These are phyloP conservation scores for Thalassiosira profunda DNA, from an alignment of 108 stramenopile species.

Conservation along the genomic window DNA sequence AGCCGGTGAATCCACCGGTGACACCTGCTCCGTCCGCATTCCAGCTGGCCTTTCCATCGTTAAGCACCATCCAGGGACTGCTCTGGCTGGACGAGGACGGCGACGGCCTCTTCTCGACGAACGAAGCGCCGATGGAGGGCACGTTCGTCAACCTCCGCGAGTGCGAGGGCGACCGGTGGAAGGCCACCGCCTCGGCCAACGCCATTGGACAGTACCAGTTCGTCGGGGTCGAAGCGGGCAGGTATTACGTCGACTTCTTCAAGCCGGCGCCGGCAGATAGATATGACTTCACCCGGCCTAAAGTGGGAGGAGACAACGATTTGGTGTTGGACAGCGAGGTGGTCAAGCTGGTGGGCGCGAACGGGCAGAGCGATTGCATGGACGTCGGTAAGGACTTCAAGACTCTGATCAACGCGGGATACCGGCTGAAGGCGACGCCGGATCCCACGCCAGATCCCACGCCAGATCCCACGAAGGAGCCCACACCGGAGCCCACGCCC, in stretches of 20 bases:
- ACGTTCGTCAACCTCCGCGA: constrained; percentile 24
- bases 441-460: constrained; percentile 8
- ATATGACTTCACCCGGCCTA: constrained; percentile 21
- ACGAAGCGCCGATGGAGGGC: constrained; percentile 9
- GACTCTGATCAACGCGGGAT: constrained; percentile 37
- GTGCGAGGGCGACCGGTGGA: constrained; percentile 15
- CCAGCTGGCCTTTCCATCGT: background rate
- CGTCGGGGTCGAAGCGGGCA: constrained; percentile 9
- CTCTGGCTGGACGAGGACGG: constrained; percentile 33
- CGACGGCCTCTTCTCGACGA: constrained; percentile 26
- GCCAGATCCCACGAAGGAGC: background rate
- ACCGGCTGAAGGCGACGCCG: background rate
- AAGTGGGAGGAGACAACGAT: background rate
- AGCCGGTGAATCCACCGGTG: constrained; percentile 1
- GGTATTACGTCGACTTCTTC: constrained; percentile 38
- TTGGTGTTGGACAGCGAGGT: constrained; percentile 27
- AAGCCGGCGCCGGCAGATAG: constrained; percentile 10
- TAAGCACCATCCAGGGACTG: background rate
- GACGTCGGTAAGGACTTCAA: constrained; percentile 3
- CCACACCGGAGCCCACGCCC: too few species aligned
- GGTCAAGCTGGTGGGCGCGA: background rate
- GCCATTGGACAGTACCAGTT: constrained; percentile 30
- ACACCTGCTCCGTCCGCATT: background rate
- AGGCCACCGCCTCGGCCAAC: constrained; percentile 1
- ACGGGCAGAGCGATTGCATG: constrained; percentile 14